Conservation (phyloP, 1,139 yeast genomes). For the Suhomyces taliae region DNA sequence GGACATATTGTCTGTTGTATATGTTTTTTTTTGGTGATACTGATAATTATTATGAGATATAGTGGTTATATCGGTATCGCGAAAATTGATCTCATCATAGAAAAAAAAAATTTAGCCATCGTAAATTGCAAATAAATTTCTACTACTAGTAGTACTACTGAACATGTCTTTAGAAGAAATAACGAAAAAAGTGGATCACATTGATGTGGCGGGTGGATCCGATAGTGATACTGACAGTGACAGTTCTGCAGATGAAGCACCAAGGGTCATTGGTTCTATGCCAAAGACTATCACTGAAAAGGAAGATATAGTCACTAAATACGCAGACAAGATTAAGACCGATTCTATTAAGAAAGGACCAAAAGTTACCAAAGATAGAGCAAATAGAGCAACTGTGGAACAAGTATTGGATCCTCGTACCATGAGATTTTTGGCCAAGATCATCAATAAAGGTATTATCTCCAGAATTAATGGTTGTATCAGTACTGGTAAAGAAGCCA, state of each 20-base stretch:
- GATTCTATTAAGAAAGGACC: slow-evolving; percentile 59
- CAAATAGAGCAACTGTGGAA: slow-evolving; percentile 95
- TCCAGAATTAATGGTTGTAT: slow-evolving; percentile 90
- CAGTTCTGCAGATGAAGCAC: slow-evolving; percentile 7
- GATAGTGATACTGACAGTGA: slow-evolving; percentile 14
- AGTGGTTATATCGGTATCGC: too few species aligned
- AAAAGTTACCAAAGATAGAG: slow-evolving; percentile 70
- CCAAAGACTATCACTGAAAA: slow-evolving; percentile 41
- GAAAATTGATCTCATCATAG: slow-evolving; percentile 6
- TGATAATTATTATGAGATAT: too few species aligned
- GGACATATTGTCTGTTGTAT: slow-evolving; percentile 11
- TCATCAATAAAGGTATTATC: slow-evolving; percentile 79
- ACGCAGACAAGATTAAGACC: slow-evolving; percentile 62
- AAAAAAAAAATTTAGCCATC: slow-evolving; percentile 5
- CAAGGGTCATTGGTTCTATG: slow-evolving; percentile 2
- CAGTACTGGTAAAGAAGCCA: slow-evolving; percentile 97
- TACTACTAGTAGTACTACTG: not conserved
- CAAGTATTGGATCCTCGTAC: slow-evolving; percentile 97
- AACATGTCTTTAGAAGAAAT: slow-evolving; percentile 8
- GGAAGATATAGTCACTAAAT: slow-evolving; percentile 59
- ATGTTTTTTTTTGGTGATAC: too few species aligned
- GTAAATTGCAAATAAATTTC: not conserved
- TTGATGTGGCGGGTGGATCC: not conserved
- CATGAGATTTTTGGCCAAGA: slow-evolving; percentile 72
- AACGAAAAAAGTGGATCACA: slow-evolving; percentile 2